Percentiles rank a stretch among this genome's conserved stretches.
phyloP scores from a whole-genome alignment of 2,329 filamentous ascomycete species.

The Calonectria pteridis region DNA sequence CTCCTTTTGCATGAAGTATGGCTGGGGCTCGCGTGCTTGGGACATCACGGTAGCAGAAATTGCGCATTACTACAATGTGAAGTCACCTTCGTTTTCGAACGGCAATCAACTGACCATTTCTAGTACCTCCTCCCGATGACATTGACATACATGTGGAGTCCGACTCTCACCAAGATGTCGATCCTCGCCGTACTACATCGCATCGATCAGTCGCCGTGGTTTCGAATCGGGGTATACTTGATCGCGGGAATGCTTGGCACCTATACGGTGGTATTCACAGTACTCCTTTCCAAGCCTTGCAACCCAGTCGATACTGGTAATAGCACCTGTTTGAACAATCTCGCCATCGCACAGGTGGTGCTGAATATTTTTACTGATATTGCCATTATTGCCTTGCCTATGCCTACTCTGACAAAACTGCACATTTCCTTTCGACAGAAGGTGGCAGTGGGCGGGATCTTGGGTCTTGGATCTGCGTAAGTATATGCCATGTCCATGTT shows the following conservation, averaged over 20 bases:
- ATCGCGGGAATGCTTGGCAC: background rate
- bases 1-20: slow-evolving; percentile 22
- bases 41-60: slow-evolving; percentile 23
- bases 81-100: background rate
- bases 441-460: slow-evolving; percentile 11
- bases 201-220: slow-evolving; percentile 12
- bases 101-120: background rate
- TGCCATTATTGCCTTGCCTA: slow-evolving; percentile 16
- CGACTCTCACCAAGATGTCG: slow-evolving; percentile 24
- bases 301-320: slow-evolving; percentile 17
- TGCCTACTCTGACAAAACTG: slow-evolving; percentile 10
- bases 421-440: slow-evolving; percentile 22
- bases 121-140: slow-evolving; percentile 22
- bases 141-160: slow-evolving; percentile 24
- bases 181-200: slow-evolving; percentile 19
- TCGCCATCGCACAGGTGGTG: slow-evolving; percentile 22
- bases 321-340: slow-evolving; percentile 17
- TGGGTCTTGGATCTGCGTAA: slow-evolving; percentile 24
- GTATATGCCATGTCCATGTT: background rate
- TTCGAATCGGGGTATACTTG: slow-evolving; percentile 4
- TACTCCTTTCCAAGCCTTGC: slow-evolving; percentile 16
- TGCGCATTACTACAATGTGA: slow-evolving; percentile 18
- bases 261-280: slow-evolving; percentile 22
- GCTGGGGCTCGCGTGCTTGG: slow-evolving; percentile 26
- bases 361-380: slow-evolving; percentile 25